phyloP scores from a whole-genome alignment of 2,329 filamentous ascomycete species.

The Claviceps arundinis region DNA sequence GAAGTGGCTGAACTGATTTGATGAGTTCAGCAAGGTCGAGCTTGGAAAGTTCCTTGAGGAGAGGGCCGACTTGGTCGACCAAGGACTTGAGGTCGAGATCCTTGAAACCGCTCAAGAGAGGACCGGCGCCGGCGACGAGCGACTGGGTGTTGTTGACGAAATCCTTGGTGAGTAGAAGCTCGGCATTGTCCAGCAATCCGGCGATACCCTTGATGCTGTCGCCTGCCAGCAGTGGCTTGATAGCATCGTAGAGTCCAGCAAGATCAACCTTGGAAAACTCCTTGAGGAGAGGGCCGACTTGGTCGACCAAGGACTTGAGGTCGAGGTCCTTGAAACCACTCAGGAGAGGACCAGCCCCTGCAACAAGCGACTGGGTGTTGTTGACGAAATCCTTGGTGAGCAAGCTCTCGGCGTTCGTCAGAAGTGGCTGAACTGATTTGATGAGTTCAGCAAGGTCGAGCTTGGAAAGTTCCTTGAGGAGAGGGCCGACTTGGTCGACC shows the following conservation, averaged over 20 bases:
- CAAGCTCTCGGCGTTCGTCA: too few species aligned
- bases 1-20: too few species aligned
- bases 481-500: constrained; percentile 12
- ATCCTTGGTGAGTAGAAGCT: constrained; percentile 4
- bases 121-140: constrained; percentile 12
- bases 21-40: constrained; percentile 1
- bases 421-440: constrained; percentile 1
- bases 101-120: constrained; percentile 22
- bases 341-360: constrained; percentile 18
- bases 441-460: constrained; percentile 2
- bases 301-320: constrained; percentile 9
- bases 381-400: constrained; percentile 11
- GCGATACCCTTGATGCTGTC: too few species aligned
- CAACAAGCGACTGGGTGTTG: constrained; percentile 9
- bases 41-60: constrained; percentile 12
- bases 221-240: too few species aligned
- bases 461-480: constrained; percentile 13
- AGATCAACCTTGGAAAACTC: constrained; percentile 5
- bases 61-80: constrained; percentile 12
- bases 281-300: constrained; percentile 18
- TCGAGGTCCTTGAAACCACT: constrained; percentile 19
- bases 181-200: too few species aligned
- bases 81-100: constrained; percentile 13
- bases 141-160: constrained; percentile 10
- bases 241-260: background rate